Evolutionary conservation across 2,329 filamentous ascomycete genomes (phyloP).

Genomic region (Colletotrichum sp.): DNA sequence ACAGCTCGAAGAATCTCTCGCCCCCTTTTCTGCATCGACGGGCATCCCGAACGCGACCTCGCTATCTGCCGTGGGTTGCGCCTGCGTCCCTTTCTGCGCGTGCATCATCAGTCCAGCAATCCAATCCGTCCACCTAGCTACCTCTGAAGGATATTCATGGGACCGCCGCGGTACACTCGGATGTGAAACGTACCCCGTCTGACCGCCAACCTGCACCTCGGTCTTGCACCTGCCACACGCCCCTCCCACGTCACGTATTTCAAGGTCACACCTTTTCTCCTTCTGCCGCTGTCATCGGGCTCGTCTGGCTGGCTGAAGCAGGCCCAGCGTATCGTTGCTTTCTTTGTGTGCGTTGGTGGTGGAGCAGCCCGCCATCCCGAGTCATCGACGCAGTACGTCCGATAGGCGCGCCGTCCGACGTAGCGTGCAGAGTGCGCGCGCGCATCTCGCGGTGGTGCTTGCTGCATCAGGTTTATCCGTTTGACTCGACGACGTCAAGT

Average conservation of each 20-base stretch:
- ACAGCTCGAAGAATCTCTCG: neutral
- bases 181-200: constrained; percentile 9
- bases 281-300: neutral
- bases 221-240: neutral
- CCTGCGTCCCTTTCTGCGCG: neutral
- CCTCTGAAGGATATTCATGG: neutral
- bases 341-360: neutral
- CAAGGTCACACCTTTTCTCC: neutral
- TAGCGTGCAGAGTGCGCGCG: neutral
- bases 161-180: neutral
- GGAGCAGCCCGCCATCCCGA: neutral
- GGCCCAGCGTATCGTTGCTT: neutral
- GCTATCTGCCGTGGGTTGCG: neutral
- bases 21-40: constrained; percentile 4
- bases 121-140: neutral
- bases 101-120: neutral
- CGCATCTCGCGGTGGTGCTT: neutral
- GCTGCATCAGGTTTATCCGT: neutral
- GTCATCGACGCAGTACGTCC: neutral
- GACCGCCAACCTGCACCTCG: neutral
- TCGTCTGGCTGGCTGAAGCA: neutral
- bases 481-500: neutral
- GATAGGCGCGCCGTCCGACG: neutral
- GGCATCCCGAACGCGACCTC: neutral
- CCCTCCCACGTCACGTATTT: neutral